A percentile compares a stretch with the other conserved stretches of the same genome.
phyloP scores from a whole-genome alignment of 108 stramenopile genomes.

The Conticribra weissflogii region DNA sequence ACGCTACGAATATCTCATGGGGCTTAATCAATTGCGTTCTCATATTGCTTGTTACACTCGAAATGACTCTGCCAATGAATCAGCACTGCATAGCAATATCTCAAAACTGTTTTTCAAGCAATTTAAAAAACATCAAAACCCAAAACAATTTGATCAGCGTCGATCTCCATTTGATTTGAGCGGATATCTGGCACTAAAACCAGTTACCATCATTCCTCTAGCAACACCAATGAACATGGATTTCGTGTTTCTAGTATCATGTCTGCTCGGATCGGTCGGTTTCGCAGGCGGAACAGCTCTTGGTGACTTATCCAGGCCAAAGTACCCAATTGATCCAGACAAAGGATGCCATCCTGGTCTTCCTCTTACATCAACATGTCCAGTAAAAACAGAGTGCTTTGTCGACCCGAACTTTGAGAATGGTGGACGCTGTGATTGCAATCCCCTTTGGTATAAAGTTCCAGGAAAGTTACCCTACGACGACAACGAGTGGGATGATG shows the following conservation, averaged over 20 bases:
- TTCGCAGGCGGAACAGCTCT: background rate
- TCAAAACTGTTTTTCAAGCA: no score
- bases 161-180: no score
- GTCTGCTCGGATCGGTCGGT: background rate
- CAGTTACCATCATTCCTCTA: no score
- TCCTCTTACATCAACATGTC: slow-evolving; percentile 11
- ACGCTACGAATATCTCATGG: no score
- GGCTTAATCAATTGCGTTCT: no score
- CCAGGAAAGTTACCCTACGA: slow-evolving; percentile 39
- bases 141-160: no score
- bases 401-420: slow-evolving; percentile 15
- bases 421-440: slow-evolving; percentile 49
- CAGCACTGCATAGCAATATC: no score
- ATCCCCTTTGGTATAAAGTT: slow-evolving; percentile 33
- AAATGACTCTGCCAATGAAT: no score
- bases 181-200: no score
- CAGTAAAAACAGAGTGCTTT: slow-evolving; percentile 44
- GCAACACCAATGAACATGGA: no score
- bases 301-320: background rate
- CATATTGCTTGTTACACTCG: no score
- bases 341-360: slow-evolving; percentile 30
- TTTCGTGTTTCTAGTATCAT: background rate
- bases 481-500: slow-evolving; percentile 53
- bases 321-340: slow-evolving; percentile 12
- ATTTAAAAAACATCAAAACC: no score